Evolutionary conservation across 2,329 filamentous ascomycete species (phyloP).

Genomic region (Amesomyces nigricolor): DNA sequence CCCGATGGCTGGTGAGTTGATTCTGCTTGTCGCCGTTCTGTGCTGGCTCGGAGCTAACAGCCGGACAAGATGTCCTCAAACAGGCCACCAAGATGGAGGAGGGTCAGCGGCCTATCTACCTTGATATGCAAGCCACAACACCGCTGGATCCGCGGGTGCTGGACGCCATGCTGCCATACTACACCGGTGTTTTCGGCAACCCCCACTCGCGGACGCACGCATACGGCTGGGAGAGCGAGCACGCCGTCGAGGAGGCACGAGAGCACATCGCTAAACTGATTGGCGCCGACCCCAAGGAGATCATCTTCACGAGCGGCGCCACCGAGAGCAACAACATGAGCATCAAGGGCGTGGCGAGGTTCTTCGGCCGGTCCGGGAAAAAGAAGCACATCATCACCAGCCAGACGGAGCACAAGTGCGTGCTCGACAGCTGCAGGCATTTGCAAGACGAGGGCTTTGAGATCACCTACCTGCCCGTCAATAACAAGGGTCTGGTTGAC

Average conservation of each 20-base stretch:
- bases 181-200: slow-evolving; percentile 91
- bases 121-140: slow-evolving; percentile 97
- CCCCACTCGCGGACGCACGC: slow-evolving; percentile 96
- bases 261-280: slow-evolving; percentile 79
- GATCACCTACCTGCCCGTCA: slow-evolving; percentile 91
- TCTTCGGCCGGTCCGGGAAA: slow-evolving; percentile 88
- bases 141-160: slow-evolving; percentile 91
- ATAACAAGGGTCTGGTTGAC: slow-evolving; percentile 76
- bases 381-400: slow-evolving; percentile 98
- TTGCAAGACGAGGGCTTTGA: slow-evolving; percentile 95
- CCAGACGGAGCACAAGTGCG: slow-evolving; percentile 98
- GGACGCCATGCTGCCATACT: slow-evolving; percentile 93
- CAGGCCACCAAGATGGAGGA: slow-evolving; percentile 90
- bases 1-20: slow-evolving; percentile 59
- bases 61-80: slow-evolving; percentile 66
- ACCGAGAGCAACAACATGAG: slow-evolving; percentile 99
- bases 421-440: slow-evolving; percentile 93
- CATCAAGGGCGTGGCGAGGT: slow-evolving; percentile 94
- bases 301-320: slow-evolving; percentile 96
- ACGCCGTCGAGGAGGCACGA: slow-evolving; percentile 82
- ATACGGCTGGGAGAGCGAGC: slow-evolving; percentile 97
- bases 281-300: slow-evolving; percentile 93
- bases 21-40: slow-evolving; percentile 8
- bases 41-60: slow-evolving; percentile 13
- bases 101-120: slow-evolving; percentile 88